Evolutionary conservation across 2,329 filamentous ascomycete genomes (phyloP), one percentile per base, ranked within the genome.

Genomic region (Fusarium guadeloupense): DNA sequence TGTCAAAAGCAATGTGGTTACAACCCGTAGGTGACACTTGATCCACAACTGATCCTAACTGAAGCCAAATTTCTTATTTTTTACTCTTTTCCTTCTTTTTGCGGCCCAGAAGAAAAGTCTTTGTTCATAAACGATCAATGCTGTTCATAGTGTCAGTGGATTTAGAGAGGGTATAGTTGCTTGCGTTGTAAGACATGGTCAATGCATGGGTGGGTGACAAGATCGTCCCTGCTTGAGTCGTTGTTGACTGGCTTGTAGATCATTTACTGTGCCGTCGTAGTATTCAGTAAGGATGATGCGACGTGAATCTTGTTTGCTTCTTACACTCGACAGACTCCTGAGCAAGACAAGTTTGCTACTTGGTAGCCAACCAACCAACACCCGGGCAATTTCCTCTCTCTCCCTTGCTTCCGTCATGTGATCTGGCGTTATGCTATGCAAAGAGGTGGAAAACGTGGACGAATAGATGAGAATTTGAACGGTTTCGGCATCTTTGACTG

Each of bases 1-100:
- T 49, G 38, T 48, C 50, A 48, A 54, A 54, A 54, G 26, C 33
- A 53, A 40, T 26, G 21, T 17, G 43, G 20, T 30, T 26, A 35
- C 25, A 35, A 43, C 45, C 43, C 30, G 50, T 54, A 48, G 37
- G 43, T 35, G 41, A 14, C n/a, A 17, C 17, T 35, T 35, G 34
- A 9, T 13, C 34, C 6, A 13, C 34, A 35, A 19, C 10, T 20
- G 17, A 34, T 34, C 9, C 20, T 12, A 35, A 14, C n/a, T 19
- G 17, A 20, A 5, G 28, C 7, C 13, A 12, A 31, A n/a, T 5
- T 14, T 31, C 5, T 3, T 31, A 14, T 12, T 14, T 14, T 3
- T 9, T 12, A 5, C 17, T 20, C 17, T 13, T 35, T 35, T 20
- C 3, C 13, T 35, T 14, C 34, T 20, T 35, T 35, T 35, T 35